These are phyloP conservation scores for Cadophora malorum DNA, from an alignment of 2,329 filamentous ascomycete genomes.

Conservation along the genomic window DNA sequence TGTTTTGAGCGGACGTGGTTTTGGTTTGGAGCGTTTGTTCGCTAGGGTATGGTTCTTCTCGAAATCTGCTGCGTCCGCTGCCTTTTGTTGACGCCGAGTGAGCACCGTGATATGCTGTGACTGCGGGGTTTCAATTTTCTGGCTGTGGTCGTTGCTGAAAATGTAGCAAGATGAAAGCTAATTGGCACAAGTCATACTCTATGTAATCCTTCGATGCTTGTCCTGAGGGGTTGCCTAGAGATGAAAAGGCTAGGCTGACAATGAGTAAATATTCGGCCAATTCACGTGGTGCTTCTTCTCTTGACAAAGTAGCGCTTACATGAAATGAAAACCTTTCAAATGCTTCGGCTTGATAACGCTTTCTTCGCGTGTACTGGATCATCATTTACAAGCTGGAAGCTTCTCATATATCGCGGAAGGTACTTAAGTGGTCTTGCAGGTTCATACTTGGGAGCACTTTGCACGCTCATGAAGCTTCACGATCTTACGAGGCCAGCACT, in stretches of 20 bases:
- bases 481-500: too few relatives aligned
- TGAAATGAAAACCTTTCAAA: too few relatives aligned
- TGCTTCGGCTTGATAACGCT: too few relatives aligned
- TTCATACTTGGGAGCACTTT: too few relatives aligned
- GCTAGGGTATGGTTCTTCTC: not conserved
- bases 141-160: not conserved
- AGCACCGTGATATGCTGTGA: not conserved
- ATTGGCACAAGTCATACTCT: not conserved
- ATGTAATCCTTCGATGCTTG: not conserved
- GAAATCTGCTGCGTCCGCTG: not conserved
- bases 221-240: not conserved
- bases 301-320: too few relatives aligned
- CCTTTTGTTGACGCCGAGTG: not conserved
- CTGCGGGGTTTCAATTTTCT: not conserved
- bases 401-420: too few relatives aligned
- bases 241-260: not conserved
- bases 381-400: too few relatives aligned
- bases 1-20: not conserved
- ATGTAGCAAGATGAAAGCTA: not conserved
- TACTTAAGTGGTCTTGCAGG: too few relatives aligned
- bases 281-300: not conserved
- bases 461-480: too few relatives aligned
- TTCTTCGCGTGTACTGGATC: too few relatives aligned
- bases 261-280: not conserved
- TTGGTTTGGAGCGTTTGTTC: not conserved